Conservation (phyloP, 257 asterid genomes). For the Capsicum chinense region DNA sequence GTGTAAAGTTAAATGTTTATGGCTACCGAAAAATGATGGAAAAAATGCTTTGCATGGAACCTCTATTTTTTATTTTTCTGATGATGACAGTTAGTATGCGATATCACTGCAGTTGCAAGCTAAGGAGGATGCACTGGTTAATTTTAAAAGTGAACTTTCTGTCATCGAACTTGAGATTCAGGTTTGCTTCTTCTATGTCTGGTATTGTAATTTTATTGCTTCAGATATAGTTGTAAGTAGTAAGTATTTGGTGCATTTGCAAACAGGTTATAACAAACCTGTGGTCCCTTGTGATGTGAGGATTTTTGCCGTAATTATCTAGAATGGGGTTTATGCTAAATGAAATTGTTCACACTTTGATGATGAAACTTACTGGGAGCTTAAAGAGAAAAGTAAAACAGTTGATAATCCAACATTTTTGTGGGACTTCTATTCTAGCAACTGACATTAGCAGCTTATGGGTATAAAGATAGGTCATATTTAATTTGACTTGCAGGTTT, state of each 20-base stretch:
- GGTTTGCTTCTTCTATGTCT: conserved; percentile 44
- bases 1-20: neutral
- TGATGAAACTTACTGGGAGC: neutral
- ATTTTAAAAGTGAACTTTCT: conserved; percentile 73
- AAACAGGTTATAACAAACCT: neutral
- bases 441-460: neutral
- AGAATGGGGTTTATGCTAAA: neutral
- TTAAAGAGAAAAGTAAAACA: neutral
- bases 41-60: neutral
- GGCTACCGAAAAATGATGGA: neutral
- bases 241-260: neutral
- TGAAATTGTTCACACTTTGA: neutral
- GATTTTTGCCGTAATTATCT: neutral
- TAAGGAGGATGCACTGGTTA: conserved; percentile 62
- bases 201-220: conserved; percentile 18
- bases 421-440: conserved; percentile 12
- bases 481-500: conserved; percentile 52
- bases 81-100: neutral
- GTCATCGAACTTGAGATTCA: conserved; percentile 62
- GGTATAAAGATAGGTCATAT: neutral
- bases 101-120: conserved; percentile 64
- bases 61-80: neutral
- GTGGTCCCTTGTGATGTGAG: neutral
- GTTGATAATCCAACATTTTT: conserved; percentile 7
- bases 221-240: neutral